Evolutionary conservation across 208 protist species (phyloP), one percentile per base, ranked within the genome.

Genomic region (Leishmania aethiopica): DNA sequence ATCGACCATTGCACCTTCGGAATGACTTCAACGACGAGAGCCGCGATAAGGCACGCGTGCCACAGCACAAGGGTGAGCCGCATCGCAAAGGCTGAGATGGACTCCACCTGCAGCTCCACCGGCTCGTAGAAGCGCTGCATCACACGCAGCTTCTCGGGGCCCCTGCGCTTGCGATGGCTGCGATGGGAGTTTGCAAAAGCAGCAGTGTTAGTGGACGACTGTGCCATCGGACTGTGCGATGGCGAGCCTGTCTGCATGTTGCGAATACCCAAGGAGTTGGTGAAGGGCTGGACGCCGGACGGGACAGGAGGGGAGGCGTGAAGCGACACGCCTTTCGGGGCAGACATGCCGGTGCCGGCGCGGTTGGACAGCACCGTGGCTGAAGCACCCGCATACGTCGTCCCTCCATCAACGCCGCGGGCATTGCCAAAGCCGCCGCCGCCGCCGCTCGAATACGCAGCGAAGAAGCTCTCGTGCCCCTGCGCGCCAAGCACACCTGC

Each of bases 61-160:
- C 91, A 97, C 57, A 94, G 35, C 37, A 85, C 81, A 35, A 95
- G 82, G 51, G 92, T 89, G 3, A 78, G 25, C 42, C 83, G 78
- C 8, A 85, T 84, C 28, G 90, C 84, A 69, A 92, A 78, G 3
- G 84, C 83, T 1, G 91, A 87, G 8, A 97, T 79, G 2, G 85
- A 88, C 84, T 97, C 92, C 49, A 97, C 89, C 81, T 96, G 92
- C 67, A 97, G 87, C 80, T 97, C 91, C n/a, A 96, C 88, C 2
- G 84, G 87, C 53, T 93, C 91, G 67, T 78, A 80, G 69, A 91
- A 85, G 62, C 81, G 82, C 19, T 78, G 79, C 37, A 75, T 71
- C 45, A 83, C 64, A 53, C 47, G 71, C 40, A 80, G 47, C 35
- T 75, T 80, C 22, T 67, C 66, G 5, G 28, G 47, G 8, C 25